These are phyloP conservation scores for Pelargonium citronellum DNA, from an alignment of 441 rosid species.

Conservation along the genomic window DNA sequence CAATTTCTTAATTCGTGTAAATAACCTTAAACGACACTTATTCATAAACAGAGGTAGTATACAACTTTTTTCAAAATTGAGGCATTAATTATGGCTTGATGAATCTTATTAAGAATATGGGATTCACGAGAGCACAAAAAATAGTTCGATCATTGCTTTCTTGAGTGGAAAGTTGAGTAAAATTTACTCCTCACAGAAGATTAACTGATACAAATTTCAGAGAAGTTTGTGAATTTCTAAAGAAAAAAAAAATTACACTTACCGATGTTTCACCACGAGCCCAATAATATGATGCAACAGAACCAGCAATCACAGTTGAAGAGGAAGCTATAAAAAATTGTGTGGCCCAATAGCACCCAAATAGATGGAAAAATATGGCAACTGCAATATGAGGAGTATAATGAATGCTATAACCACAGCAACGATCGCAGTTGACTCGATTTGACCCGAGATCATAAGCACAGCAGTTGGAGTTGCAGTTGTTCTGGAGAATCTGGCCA, in stretches of 20 bases:
- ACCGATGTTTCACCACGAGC: slow-evolving; percentile 80
- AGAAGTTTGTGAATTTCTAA: too few relatives aligned
- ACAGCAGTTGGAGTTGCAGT: slow-evolving; percentile 82
- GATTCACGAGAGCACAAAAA: neutral
- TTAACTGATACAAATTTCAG: neutral
- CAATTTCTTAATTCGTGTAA: too few relatives aligned
- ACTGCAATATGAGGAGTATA: slow-evolving; percentile 89
- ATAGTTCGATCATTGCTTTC: neutral
- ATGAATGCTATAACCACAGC: slow-evolving; percentile 80
- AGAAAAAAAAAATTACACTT: slow-evolving; percentile 27
- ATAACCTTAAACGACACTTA: too few relatives aligned
- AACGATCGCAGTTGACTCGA: slow-evolving; percentile 75
- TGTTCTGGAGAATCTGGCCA: slow-evolving; percentile 68
- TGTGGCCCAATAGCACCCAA: slow-evolving; percentile 95
- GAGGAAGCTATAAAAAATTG: slow-evolving; percentile 82
- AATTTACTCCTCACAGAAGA: neutral
- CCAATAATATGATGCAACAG: slow-evolving; percentile 96
- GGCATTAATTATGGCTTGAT: too few relatives aligned
- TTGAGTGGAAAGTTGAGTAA: neutral
- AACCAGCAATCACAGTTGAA: slow-evolving; percentile 82
- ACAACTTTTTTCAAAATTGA: too few relatives aligned
- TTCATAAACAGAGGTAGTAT: too few relatives aligned
- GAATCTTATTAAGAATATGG: too few relatives aligned
- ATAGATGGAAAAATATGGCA: slow-evolving; percentile 83
- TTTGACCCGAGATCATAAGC: slow-evolving; percentile 73